Percentiles rank a stretch among this genome's conserved stretches.
Evolutionary conservation across 2,329 filamentous ascomycete species (phyloP).

Genomic region (Seiridium unicorne): DNA sequence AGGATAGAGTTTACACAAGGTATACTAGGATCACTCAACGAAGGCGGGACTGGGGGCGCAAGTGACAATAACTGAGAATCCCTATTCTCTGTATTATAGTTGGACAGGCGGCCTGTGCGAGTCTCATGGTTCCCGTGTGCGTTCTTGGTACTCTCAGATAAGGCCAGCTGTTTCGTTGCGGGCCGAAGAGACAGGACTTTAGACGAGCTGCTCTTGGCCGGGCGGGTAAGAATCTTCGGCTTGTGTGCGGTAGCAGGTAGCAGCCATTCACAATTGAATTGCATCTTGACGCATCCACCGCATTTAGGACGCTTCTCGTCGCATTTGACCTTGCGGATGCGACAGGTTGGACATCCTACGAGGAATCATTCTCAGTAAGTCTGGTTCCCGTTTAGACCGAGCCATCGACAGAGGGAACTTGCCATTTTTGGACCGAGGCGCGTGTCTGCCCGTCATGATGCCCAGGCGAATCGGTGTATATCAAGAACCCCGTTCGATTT

Average conservation of each 20-base stretch:
- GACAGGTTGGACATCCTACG: slow-evolving; percentile 10
- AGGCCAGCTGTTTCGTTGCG: too few relatives aligned
- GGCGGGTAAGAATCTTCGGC: neutral
- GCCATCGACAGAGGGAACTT: neutral
- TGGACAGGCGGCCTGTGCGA: neutral
- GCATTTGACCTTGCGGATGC: slow-evolving; percentile 12
- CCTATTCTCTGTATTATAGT: neutral
- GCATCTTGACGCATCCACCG: slow-evolving; percentile 2
- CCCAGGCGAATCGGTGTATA: neutral
- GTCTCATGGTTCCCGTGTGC: neutral
- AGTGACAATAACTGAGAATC: neutral
- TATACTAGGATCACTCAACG: neutral
- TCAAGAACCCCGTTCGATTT: too few relatives aligned
- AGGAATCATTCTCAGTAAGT: neutral
- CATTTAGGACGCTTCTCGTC: slow-evolving; percentile 7
- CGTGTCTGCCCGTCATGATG: neutral
- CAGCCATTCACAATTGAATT: slow-evolving; percentile 9
- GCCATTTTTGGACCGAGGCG: slow-evolving; percentile 1
- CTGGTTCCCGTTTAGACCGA: neutral
- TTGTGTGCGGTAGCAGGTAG: neutral
- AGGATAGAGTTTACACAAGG: slow-evolving; percentile 1
- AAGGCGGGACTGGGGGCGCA: neutral
- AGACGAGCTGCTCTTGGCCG: too few relatives aligned
- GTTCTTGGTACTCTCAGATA: too few relatives aligned
- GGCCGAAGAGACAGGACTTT: too few relatives aligned